A percentile compares a stretch with the other conserved stretches of the same genome.
Conservation (phyloP, 2,329 filamentous ascomycete genomes). For the Paraphaeosphaeria minitans region DNA sequence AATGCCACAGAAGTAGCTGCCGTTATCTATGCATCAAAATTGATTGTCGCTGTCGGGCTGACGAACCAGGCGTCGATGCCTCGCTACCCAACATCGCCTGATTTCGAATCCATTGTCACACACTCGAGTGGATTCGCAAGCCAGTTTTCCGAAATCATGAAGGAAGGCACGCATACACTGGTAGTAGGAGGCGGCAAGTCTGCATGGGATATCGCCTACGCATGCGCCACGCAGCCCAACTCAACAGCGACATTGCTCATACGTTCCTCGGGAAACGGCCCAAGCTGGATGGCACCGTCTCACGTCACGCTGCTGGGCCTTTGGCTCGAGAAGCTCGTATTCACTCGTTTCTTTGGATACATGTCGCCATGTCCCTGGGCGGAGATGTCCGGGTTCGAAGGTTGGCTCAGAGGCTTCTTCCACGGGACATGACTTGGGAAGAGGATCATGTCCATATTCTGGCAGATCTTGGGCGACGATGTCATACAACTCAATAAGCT, state of each 20-base stretch:
- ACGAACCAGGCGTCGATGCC: conserved; percentile 64
- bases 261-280: conserved; percentile 63
- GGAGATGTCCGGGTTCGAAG: conserved; percentile 62
- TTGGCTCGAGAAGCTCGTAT: conserved; percentile 70
- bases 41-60: conserved; percentile 67
- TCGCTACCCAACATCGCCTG: conserved; percentile 54
- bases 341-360: conserved; percentile 72
- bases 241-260: conserved; percentile 64
- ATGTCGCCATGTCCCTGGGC: conserved; percentile 78
- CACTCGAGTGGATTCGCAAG: conserved; percentile 61
- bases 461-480: conserved; percentile 62
- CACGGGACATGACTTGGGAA: conserved; percentile 64
- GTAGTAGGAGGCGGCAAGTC: conserved; percentile 68
- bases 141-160: conserved; percentile 43
- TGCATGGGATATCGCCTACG: conserved; percentile 67
- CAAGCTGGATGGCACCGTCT: conserved; percentile 63
- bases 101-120: conserved; percentile 61
- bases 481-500: conserved; percentile 55
- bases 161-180: conserved; percentile 46
- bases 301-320: conserved; percentile 71
- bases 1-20: conserved; percentile 11
- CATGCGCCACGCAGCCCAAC: conserved; percentile 52
- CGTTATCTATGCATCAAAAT: conserved; percentile 49
- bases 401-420: conserved; percentile 59
- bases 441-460: conserved; percentile 61